Evolutionary conservation across 192 early-diverging fungal species (phyloP), one percentile per base, ranked within the genome.

Genomic region (Backusella tuberculispora): DNA sequence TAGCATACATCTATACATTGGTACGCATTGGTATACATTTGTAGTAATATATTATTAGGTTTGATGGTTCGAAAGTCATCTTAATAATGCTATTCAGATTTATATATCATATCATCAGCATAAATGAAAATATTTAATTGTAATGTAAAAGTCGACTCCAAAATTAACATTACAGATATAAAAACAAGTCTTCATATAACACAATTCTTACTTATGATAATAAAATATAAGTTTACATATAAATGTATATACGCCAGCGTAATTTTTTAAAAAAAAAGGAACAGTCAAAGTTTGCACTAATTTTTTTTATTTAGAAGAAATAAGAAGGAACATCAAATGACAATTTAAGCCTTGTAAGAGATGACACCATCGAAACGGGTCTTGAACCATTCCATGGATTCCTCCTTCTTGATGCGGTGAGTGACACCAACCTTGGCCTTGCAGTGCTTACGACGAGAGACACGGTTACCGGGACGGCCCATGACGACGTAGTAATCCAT

Each of bases 381-480:
- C 94, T 99, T 99, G 93, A 95, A 99, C 98, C 98, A 99, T 71
- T 91, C 89, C 78, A 92, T 89, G 83, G 97, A 96, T 88, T 99
- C 98, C 74, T 96, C 74, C 72, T 96, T 98, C 85, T 79, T 88
- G 85, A 98, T 94, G 76, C 90, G 88, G 95, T 99, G 98, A 73
- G 88, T 90, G 78, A 84, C 80, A 78, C 98, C 98, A 78, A 99
- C 87, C 78, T 92, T 91, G 84, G 88, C 86, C 73, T 84, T 83
- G 83, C 89, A 87, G 82, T 91, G 93, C 91, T 96, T 95, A 85
- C 98, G 94, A 78, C 95, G 94, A 69, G 96, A 84, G 75, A 99
- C 92, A 80, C 97, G 95, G 94, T 90, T 89, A 82, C 98, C 98
- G 71, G 97, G 96, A 80, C 98, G 95, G 77, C 94, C 94, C 96